These are phyloP conservation scores for Tetracladium setigerum DNA, from an alignment of 495 filamentous ascomycete species.

Conservation along the genomic window DNA sequence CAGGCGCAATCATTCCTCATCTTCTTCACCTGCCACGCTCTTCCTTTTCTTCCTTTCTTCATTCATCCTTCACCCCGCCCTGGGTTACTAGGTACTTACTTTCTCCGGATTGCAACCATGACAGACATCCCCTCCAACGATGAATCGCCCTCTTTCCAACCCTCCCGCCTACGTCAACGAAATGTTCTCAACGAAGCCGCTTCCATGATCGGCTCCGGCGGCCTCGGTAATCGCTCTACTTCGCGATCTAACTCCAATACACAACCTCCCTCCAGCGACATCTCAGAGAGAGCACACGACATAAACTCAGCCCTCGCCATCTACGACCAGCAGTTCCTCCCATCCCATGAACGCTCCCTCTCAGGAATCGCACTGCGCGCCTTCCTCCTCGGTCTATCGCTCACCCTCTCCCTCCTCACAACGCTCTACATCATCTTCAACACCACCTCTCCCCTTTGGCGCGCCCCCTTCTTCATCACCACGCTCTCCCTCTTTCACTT, in stretches of 20 bases:
- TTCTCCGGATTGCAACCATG: too few species aligned
- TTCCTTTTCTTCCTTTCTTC: too few species aligned
- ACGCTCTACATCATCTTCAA: slow-evolving; percentile 33
- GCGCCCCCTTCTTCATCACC: slow-evolving; percentile 70
- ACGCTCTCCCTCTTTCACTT: slow-evolving; percentile 83
- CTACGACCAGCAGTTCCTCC: slow-evolving; percentile 27
- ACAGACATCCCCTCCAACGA: neutral
- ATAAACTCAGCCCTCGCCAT: slow-evolving; percentile 20
- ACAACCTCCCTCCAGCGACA: neutral
- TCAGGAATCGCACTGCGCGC: slow-evolving; percentile 70
- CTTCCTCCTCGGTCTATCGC: slow-evolving; percentile 41
- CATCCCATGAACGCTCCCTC: slow-evolving; percentile 59
- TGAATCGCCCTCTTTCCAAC: neutral
- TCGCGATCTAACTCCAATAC: neutral
- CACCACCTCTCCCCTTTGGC: slow-evolving; percentile 56
- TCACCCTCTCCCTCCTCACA: slow-evolving; percentile 33
- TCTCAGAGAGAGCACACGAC: slow-evolving; percentile 2
- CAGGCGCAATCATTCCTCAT: too few species aligned
- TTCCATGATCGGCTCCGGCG: slow-evolving; percentile 7
- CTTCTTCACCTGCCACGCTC: too few species aligned
- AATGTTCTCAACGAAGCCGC: slow-evolving; percentile 5
- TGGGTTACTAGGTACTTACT: too few species aligned
- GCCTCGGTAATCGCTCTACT: neutral
- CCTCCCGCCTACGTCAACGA: slow-evolving; percentile 1
- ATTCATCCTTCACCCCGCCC: too few species aligned